Conservation (phyloP, 1,284 basidiomycete genomes). For the Bjerkandera adusta region DNA sequence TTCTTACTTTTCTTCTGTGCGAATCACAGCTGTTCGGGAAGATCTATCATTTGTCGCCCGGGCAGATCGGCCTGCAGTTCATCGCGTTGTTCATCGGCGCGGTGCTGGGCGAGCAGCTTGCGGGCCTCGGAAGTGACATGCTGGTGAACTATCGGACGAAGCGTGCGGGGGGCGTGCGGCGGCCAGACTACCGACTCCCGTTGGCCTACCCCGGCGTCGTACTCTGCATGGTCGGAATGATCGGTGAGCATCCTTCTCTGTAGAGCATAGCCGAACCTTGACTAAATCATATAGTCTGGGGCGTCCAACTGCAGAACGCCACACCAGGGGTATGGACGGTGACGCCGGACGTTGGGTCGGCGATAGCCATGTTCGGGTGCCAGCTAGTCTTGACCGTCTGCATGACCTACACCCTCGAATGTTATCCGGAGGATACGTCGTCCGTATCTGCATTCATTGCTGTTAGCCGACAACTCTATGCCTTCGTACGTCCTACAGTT, state of each 20-base stretch:
- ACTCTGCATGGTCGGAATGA: background rate
- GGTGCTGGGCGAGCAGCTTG: conserved; percentile 14
- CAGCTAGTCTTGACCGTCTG: conserved; percentile 2
- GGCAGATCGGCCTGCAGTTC: conserved; percentile 17
- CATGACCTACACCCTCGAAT: conserved; percentile 2
- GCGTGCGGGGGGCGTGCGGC: background rate
- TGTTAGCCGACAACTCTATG: background rate
- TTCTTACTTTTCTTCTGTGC: background rate
- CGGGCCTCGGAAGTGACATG: conserved; percentile 14
- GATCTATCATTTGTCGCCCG: conserved; percentile 5
- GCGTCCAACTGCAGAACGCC: conserved; percentile 3
- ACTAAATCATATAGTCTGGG: background rate
- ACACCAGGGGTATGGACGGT: conserved; percentile 3
- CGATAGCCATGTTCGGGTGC: background rate
- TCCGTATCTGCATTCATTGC: background rate
- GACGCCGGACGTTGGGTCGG: conserved; percentile 1
- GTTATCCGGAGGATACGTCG: background rate
- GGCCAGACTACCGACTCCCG: conserved; percentile 5
- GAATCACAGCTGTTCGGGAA: background rate
- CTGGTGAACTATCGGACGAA: conserved; percentile 14
- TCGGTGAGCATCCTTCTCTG: background rate
- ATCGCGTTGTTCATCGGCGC: conserved; percentile 16
- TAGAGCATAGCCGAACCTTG: background rate
- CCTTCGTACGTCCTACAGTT: background rate
- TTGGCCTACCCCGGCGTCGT: conserved; percentile 6